Evolutionary conservation across 371 early-diverging fungal species (phyloP).

Genomic region (Mucor racemosus): DNA sequence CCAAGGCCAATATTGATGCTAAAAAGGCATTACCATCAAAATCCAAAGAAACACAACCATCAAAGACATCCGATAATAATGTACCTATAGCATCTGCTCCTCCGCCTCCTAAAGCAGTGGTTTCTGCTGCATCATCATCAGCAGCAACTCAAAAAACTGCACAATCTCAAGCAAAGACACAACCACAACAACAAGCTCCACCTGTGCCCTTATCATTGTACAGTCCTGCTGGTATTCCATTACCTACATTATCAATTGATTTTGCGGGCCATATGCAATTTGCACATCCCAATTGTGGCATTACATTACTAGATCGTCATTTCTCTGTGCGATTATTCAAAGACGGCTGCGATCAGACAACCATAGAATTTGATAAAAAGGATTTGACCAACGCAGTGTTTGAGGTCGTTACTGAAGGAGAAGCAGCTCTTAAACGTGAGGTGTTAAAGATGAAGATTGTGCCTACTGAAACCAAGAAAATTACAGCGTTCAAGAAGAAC

Average conservation of each 20-base stretch:
- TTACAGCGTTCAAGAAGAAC: slow-evolving; percentile 31
- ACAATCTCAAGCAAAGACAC: slow-evolving; percentile 17
- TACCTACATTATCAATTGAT: slow-evolving; percentile 64
- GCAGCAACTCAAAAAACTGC: neutral
- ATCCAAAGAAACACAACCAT: neutral
- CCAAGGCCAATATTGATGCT: neutral
- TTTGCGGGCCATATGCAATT: slow-evolving; percentile 54
- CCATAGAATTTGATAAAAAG: slow-evolving; percentile 56
- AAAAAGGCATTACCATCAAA: slow-evolving; percentile 1
- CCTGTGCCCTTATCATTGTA: slow-evolving; percentile 29
- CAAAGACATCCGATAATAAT: neutral
- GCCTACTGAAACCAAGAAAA: slow-evolving; percentile 28
- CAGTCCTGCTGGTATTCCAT: slow-evolving; percentile 49
- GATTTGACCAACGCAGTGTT: slow-evolving; percentile 51
- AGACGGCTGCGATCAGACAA: slow-evolving; percentile 47
- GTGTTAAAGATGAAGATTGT: slow-evolving; percentile 53
- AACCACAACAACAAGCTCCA: slow-evolving; percentile 20
- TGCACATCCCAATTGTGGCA: slow-evolving; percentile 64
- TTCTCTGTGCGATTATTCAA: slow-evolving; percentile 58
- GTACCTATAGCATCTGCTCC: neutral
- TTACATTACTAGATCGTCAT: slow-evolving; percentile 54
- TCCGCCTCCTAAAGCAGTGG: neutral
- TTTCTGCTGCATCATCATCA: neutral
- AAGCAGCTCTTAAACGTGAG: slow-evolving; percentile 36
- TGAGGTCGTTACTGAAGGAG: slow-evolving; percentile 48